Conservation (phyloP, 2,329 filamentous ascomycete species). For the Cladobotryum mycophilum region DNA sequence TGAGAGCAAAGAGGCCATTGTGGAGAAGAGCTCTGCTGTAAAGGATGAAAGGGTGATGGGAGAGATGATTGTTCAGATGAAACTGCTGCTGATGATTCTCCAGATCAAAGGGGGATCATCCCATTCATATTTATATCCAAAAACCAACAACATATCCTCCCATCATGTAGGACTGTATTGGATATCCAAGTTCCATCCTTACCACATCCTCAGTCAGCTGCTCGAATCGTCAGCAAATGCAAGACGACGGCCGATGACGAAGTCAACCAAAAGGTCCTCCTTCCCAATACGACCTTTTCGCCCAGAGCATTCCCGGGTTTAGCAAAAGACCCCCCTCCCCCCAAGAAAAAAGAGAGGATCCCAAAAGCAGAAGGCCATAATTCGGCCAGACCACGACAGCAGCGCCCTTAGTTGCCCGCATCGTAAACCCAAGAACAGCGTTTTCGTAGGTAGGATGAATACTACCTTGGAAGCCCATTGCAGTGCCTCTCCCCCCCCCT, state of each 20-base stretch:
- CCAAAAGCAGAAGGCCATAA: too few species aligned
- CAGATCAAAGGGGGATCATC: not conserved
- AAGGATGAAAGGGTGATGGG: not conserved
- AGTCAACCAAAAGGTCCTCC: not conserved
- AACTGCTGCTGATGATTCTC: constrained; percentile 1
- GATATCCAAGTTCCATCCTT: too few species aligned
- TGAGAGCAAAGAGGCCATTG: not conserved
- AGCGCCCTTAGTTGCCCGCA: too few species aligned
- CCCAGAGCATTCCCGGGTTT: not conserved
- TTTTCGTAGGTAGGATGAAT: too few species aligned
- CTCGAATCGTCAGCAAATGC: too few species aligned
- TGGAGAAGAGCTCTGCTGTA: not conserved
- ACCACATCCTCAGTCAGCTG: too few species aligned
- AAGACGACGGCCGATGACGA: not conserved
- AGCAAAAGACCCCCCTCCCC: constrained; percentile 7
- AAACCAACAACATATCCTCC: not conserved
- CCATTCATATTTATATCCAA: not conserved
- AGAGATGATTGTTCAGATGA: not conserved
- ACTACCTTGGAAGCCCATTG: too few species aligned
- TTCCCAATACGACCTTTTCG: constrained; percentile 1
- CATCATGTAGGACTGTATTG: too few species aligned
- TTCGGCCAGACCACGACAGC: too few species aligned
- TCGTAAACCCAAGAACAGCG: too few species aligned
- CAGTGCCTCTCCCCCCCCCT: too few species aligned
- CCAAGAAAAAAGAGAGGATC: too few species aligned